These are phyloP conservation scores for Cyberlindnera suaveolens DNA, from an alignment of 805 yeast genomes.

Conservation along the genomic window DNA sequence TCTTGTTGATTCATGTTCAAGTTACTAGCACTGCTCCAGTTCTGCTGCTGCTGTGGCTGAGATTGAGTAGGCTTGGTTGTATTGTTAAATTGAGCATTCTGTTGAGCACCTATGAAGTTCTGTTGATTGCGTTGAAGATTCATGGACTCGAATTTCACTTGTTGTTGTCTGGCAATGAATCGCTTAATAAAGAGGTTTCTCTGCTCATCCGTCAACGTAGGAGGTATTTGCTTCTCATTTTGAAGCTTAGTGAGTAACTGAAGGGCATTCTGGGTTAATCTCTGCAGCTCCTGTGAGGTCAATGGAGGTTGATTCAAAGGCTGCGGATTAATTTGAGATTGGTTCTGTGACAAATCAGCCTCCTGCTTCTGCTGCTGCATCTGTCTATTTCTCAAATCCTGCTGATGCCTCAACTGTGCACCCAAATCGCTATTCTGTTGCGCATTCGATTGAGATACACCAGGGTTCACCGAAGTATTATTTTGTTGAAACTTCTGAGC, in stretches of 20 bases:
- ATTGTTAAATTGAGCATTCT: slow-evolving; percentile 1
- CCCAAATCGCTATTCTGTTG: slow-evolving; percentile 6
- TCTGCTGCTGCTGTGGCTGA: slow-evolving; percentile 11
- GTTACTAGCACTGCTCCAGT: slow-evolving; percentile 4
- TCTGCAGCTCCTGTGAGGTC: slow-evolving; percentile 15
- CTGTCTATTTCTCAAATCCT: slow-evolving; percentile 27
- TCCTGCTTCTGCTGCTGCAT: slow-evolving; percentile 27
- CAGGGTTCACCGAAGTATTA: slow-evolving; percentile 8
- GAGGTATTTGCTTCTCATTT: slow-evolving; percentile 20
- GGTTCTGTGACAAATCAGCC: slow-evolving; percentile 1
- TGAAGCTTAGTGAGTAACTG: slow-evolving; percentile 20
- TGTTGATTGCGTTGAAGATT: not conserved
- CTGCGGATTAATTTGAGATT: slow-evolving; percentile 19
- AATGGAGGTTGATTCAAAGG: slow-evolving; percentile 15
- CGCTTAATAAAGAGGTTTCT: slow-evolving; percentile 19
- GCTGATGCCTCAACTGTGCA: slow-evolving; percentile 26
- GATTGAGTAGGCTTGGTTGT: not conserved
- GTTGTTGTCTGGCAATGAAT: slow-evolving; percentile 22
- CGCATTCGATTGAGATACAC: not conserved
- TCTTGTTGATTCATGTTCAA: not conserved
- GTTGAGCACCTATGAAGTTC: not conserved
- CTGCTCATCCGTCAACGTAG: slow-evolving; percentile 19
- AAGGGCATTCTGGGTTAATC: slow-evolving; percentile 20
- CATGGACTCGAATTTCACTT: slow-evolving; percentile 10
- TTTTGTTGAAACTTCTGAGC: slow-evolving; percentile 27